Base-by-base conservation (phyloP, 192 early-diverging fungal genomes). In the Chytriomyces sp. region DNA sequence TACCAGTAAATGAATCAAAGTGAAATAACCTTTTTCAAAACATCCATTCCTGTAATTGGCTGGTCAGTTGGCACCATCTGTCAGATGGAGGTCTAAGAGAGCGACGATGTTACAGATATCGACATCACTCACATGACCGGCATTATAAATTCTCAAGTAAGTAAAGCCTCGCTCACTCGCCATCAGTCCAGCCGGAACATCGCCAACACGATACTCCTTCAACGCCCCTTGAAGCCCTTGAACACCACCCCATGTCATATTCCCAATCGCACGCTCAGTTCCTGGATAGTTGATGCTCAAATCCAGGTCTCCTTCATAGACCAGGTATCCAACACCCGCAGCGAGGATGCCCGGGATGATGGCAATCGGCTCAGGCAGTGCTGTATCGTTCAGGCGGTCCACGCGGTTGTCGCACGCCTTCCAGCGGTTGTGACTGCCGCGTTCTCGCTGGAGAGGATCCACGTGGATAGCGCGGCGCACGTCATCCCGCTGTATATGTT, bases 251-350 rank as follows among this genome's bases (percentile, higher is more conserved):
- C 56, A 58, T 71, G 59, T 75, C 86, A 90, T 33, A 58, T 70
- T 7, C 73, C 83, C 83, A 59, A 91, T 81, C 85, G 89, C 86
- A 22, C 69, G 52, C 28, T 71, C 84, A 12, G 32, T 34, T 19
- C 53, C 41, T 10, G 60, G n/a, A 19, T 59, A 67, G 25, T 59
- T 59, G 56, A 67, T 17, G 30, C 10, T 31, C 14, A 55, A 19
- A 41, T 67, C 65, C 49, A 67, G 25, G 30, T 55, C 53, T 26
- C 65, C 65, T 34, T 67, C 33, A 53, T 62, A 67, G 10, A 67
- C 8, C 8, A 67, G 53, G 3, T 10, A 17, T 22, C n/a, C n/a
- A 17, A 67, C 32, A n/a, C 53, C 65, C 2, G 25, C 17, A 25
- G 49, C 53, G 25, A 67, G n/a, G 37, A 70, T 22, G 6, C 22